Evolutionary conservation across 176 grass and related monocot species (phyloP), one percentile per base, ranked within the genome.

Genomic region (Musa troglodytarum): DNA sequence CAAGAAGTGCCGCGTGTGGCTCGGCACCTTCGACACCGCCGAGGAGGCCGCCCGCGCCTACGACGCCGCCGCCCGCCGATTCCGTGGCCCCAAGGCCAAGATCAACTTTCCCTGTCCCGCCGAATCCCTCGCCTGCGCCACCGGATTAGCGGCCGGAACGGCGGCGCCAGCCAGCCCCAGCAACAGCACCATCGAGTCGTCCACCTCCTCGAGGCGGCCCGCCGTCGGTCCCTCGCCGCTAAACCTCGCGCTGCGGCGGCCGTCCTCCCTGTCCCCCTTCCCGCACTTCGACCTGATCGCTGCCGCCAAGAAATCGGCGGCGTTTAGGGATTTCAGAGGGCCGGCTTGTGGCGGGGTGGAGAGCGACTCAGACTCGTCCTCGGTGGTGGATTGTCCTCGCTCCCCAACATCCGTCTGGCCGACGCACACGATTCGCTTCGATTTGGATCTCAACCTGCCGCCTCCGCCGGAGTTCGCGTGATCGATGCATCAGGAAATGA

Each of bases 111-210:
- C 34, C 34, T 43, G 88, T 96, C 53, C 91, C 66, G 16, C 73
- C 73, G 77, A 69, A 53, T 56, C 73, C 20, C 16, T 16, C 64
- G 29, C 29, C 29, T 34, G 4, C 29, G 4, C 3, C 29, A 62
- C 65, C 22, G 56, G 4, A 2, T 74, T 50, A 2, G 77, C 82
- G 81, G 65, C 21, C 65, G 14, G 28, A 3, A 25, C 59, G 19
- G 14, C 29, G 0, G 68, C 55, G 21, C 75, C 83, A 23, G 78
- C 86, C 0, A 86, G 88, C 62, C 83, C 88, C 1, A 88, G 85
- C 78, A 90, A 77, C 85, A 90, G 85, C 85, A 95, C 91, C 9
- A 81, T 95, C 5, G 91, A 95, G 80, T 95, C 88, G 0, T 90
- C 83, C 9, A 43, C 34, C 80, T 80, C 69, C 83, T 50, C 9